phyloP scores from a whole-genome alignment of 805 yeast genomes.

The Starmerella sp. region DNA sequence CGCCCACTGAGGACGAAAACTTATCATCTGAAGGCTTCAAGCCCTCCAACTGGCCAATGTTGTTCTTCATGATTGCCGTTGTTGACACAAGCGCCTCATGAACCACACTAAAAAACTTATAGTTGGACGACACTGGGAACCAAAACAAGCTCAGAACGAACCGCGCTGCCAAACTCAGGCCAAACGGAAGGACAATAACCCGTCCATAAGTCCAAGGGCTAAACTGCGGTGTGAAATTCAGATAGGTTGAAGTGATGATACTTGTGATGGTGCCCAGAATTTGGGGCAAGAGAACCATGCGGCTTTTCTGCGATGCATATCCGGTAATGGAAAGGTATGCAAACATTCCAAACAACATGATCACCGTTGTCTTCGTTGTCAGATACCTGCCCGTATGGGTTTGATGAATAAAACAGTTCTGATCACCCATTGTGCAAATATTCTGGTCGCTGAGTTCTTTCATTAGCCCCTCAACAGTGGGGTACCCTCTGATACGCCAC shows the following conservation, averaged over 20 bases:
- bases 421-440: constrained; percentile 16
- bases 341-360: constrained; percentile 19
- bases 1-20: neutral
- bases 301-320: constrained; percentile 5
- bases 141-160: constrained; percentile 16
- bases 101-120: constrained; percentile 16
- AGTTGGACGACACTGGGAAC: constrained; percentile 24
- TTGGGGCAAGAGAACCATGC: constrained; percentile 15
- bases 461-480: constrained; percentile 9
- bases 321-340: constrained; percentile 11
- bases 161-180: constrained; percentile 20
- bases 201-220: constrained; percentile 11
- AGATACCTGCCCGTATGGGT: constrained; percentile 17
- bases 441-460: constrained; percentile 16
- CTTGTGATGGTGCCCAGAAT: constrained; percentile 19
- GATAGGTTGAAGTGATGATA: constrained; percentile 4
- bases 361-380: constrained; percentile 15
- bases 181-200: constrained; percentile 21
- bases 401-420: constrained; percentile 14
- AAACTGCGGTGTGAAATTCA: constrained; percentile 13
- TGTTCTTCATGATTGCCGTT: neutral
- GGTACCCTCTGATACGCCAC: constrained; percentile 20
- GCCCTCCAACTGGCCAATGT: neutral
- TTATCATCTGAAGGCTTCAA: constrained; percentile 14
- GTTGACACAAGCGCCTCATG: constrained; percentile 8